A percentile compares a stretch with the other conserved stretches of the same genome.
phyloP scores from a whole-genome alignment of 495 filamentous ascomycete genomes.

The Trichoderma asperelloides region DNA sequence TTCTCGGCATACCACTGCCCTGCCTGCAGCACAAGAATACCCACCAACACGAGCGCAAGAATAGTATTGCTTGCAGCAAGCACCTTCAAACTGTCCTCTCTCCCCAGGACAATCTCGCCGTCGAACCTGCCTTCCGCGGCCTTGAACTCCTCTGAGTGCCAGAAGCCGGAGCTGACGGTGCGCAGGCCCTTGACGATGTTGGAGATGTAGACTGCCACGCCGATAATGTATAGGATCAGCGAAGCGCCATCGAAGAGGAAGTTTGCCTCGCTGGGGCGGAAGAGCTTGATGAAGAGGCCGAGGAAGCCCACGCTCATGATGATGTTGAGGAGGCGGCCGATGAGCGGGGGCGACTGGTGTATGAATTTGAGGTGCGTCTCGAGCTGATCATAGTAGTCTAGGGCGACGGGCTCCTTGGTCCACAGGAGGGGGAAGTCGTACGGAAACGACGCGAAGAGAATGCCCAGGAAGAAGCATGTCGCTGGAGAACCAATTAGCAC shows the following conservation, averaged over 20 bases:
- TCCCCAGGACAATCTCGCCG: conserved; percentile 44
- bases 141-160: conserved; percentile 43
- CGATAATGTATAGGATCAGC: conserved; percentile 85
- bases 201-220: conserved; percentile 80
- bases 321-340: conserved; percentile 88
- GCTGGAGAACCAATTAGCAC: conserved; percentile 38
- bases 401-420: conserved; percentile 55
- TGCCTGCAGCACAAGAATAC: conserved; percentile 86
- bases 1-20: conserved; percentile 98
- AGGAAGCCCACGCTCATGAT: conserved; percentile 79
- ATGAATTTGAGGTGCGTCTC: conserved; percentile 83
- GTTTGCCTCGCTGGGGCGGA: conserved; percentile 84
- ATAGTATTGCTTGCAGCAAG: conserved; percentile 95
- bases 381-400: conserved; percentile 64
- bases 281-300: conserved; percentile 89
- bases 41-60: conserved; percentile 79
- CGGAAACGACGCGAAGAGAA: conserved; percentile 93
- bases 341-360: conserved; percentile 78
- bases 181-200: conserved; percentile 93
- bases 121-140: conserved; percentile 33
- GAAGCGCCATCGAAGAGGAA: conserved; percentile 92
- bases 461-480: conserved; percentile 92
- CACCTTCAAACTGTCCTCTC: conserved; percentile 84
- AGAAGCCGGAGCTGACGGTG: conserved; percentile 53
- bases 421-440: conserved; percentile 98